Percentiles rank a stretch among this genome's conserved stretches.
Evolutionary conservation across 768 basidiomycete genomes (phyloP).

Genomic region (Tremella fuciformis): DNA sequence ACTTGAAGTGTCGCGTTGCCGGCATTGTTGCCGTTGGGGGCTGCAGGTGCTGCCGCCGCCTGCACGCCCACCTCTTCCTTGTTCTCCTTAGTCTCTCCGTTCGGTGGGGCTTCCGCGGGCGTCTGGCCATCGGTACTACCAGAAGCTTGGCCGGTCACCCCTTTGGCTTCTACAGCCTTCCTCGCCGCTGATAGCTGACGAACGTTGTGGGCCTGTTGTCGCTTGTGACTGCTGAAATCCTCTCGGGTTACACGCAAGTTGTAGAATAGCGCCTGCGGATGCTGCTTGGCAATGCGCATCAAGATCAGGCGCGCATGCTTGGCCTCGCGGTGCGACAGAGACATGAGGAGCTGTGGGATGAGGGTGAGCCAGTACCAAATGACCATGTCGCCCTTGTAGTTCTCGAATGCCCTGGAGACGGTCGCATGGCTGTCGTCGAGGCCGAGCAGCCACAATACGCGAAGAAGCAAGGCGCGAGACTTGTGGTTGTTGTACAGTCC

Average conservation of each 20-base stretch:
- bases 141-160: neutral
- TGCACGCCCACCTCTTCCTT: slow-evolving; percentile 24
- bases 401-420: slow-evolving; percentile 64
- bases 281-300: slow-evolving; percentile 81
- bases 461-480: slow-evolving; percentile 81
- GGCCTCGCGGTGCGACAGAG: slow-evolving; percentile 84
- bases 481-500: slow-evolving; percentile 92
- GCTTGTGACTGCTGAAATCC: slow-evolving; percentile 58
- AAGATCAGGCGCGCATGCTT: slow-evolving; percentile 88
- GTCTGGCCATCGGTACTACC: neutral
- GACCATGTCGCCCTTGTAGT: slow-evolving; percentile 91
- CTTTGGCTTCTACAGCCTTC: slow-evolving; percentile 16
- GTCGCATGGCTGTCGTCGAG: slow-evolving; percentile 67
- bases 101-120: slow-evolving; percentile 5
- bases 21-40: slow-evolving; percentile 2
- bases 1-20: neutral
- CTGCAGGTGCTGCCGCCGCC: slow-evolving; percentile 11
- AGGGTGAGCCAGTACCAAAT: slow-evolving; percentile 99
- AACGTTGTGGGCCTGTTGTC: slow-evolving; percentile 36
- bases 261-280: slow-evolving; percentile 94
- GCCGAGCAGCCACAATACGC: slow-evolving; percentile 94
- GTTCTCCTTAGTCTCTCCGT: slow-evolving; percentile 25
- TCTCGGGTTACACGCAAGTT: slow-evolving; percentile 80
- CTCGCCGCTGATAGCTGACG: slow-evolving; percentile 21
- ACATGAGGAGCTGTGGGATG: slow-evolving; percentile 87